These are phyloP conservation scores for Tetragonia tetragonoides DNA, from an alignment of 148 eudicot species.

Conservation along the genomic window DNA sequence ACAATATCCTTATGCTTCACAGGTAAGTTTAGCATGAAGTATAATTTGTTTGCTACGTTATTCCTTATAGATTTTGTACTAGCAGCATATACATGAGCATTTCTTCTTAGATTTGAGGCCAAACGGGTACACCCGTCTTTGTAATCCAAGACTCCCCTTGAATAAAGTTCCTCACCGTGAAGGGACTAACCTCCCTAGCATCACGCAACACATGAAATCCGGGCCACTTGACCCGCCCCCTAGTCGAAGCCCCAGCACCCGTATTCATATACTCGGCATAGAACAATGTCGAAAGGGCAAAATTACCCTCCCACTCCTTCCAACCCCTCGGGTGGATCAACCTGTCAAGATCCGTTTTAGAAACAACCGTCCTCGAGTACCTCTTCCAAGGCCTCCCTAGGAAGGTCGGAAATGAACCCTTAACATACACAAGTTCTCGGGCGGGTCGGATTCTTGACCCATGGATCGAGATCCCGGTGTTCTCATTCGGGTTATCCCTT, in stretches of 20 bases:
- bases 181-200: conserved; percentile 32
- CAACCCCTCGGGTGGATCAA: conserved; percentile 66
- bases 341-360: conserved; percentile 53
- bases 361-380: conserved; percentile 59
- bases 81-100: background rate
- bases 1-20: background rate
- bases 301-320: conserved; percentile 57
- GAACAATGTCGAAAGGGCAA: conserved; percentile 54
- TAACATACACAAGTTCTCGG: conserved; percentile 30
- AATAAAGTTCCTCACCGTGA: conserved; percentile 39
- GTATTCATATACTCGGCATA: conserved; percentile 68
- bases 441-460: conserved; percentile 46
- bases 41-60: background rate
- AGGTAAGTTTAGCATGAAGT: background rate
- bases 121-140: conserved; percentile 40
- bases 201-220: conserved; percentile 43
- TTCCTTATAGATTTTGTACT: background rate
- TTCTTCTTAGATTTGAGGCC: conserved; percentile 22
- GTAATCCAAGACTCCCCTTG: conserved; percentile 46
- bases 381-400: conserved; percentile 74
- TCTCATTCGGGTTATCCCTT: conserved; percentile 36
- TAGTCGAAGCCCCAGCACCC: conserved; percentile 48
- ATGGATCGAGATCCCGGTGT: conserved; percentile 57
- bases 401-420: conserved; percentile 37
- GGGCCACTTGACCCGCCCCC: conserved; percentile 41